Evolutionary conservation across 768 basidiomycete species (phyloP), one percentile per base, ranked within the genome.

Genomic region (Gelatoporia subvermispora): DNA sequence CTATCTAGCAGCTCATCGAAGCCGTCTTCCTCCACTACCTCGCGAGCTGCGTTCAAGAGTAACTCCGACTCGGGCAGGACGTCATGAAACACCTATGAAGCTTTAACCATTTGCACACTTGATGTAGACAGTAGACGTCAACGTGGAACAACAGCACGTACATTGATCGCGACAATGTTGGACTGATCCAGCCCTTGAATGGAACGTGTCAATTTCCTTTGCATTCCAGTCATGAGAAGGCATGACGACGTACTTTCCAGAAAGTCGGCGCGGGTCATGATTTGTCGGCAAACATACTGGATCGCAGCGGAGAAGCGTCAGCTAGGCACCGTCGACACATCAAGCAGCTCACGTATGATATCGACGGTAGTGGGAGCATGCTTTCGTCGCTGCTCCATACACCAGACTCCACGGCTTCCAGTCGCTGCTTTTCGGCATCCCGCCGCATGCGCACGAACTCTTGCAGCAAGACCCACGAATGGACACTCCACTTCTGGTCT

Each of bases 181-280:
- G 73, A 66, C 24, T 81, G 70, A 61, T 88, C 87, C 35, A 89
- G 74, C 35, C 79, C 82, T 80, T 57, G 24, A 43, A 35, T 21
- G 16, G 11, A 18, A 37, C 20, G 51, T 39, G 24, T 45, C 23
- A 47, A 35, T n/a, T 35, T 46, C 40, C 16, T 49, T 17, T n/a
- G 28, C 13, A 13, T 24, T 28, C 38, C 22, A 43, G 18, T 24
- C 18, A 25, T 11, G 24, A 47, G 31, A 35, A 9, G 34, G 51
- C 57, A 36, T 13, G 34, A 25, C 42, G 21, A 63, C 72, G 43
- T 43, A 87, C 85, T 79, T 63, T 85, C 86, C 56, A 94, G 64
- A 61, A 87, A 93, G 65, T 93, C 89, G 0, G 87, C 72, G 13
- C 90, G 72, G 3, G 89, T 90, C 91, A 87, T 90, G 43, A 93